phyloP scores from a whole-genome alignment of 2,329 filamentous ascomycete species.

The Colletotrichum ledebouriae region DNA sequence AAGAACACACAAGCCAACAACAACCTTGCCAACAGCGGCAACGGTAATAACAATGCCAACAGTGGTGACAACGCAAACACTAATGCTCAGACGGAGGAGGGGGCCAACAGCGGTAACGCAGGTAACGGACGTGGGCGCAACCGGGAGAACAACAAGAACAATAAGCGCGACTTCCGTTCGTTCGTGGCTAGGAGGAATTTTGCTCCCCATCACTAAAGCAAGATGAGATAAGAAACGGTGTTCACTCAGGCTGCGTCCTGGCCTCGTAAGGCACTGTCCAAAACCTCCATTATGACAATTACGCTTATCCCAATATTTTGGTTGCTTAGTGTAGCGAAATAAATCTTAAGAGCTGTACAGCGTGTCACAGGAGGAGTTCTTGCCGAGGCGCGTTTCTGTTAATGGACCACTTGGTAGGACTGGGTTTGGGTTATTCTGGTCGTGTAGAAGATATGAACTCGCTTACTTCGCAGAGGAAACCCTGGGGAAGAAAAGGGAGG shows the following conservation, averaged over 20 bases:
- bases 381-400: too few species aligned
- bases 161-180: slow-evolving; percentile 26
- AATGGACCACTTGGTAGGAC: too few species aligned
- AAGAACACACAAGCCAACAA: slow-evolving; percentile 41
- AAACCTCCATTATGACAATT: background rate
- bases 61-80: background rate
- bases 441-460: background rate
- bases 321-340: slow-evolving; percentile 25
- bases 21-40: background rate
- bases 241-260: background rate
- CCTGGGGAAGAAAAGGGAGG: background rate
- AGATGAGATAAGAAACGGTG: background rate
- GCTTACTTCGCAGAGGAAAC: background rate
- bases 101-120: slow-evolving; percentile 7
- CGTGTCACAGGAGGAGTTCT: background rate
- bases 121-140: slow-evolving; percentile 19
- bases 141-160: slow-evolving; percentile 22
- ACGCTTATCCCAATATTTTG: slow-evolving; percentile 1
- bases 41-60: slow-evolving; percentile 5
- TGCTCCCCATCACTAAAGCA: slow-evolving; percentile 3
- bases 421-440: background rate
- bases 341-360: background rate
- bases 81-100: background rate
- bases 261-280: background rate
- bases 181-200: slow-evolving; percentile 23